phyloP scores from a whole-genome alignment of 2,329 filamentous ascomycete genomes.

The Calonectria crousiana region DNA sequence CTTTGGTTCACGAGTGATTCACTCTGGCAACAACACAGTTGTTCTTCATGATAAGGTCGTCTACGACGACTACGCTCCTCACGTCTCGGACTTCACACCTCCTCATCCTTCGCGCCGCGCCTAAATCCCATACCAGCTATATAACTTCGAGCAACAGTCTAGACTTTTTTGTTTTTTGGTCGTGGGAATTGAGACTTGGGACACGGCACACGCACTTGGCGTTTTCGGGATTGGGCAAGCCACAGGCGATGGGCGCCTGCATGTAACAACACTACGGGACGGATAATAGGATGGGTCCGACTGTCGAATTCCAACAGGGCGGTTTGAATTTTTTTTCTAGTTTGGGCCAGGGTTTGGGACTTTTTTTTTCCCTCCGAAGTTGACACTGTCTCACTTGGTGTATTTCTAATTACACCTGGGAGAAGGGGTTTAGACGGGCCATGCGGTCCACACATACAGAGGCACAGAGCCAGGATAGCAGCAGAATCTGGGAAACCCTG shows the following conservation, averaged over 20 bases:
- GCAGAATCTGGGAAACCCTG: constrained; percentile 1
- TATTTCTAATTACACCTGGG: not conserved
- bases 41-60: constrained; percentile 48
- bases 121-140: not conserved
- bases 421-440: not conserved
- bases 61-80: constrained; percentile 48
- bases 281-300: constrained; percentile 21
- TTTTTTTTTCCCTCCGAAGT: not conserved
- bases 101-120: not conserved
- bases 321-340: constrained; percentile 6
- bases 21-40: constrained; percentile 43
- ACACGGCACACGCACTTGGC: constrained; percentile 33
- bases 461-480: constrained; percentile 2
- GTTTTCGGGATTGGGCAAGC: constrained; percentile 35
- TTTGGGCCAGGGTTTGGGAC: constrained; percentile 20
- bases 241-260: constrained; percentile 25
- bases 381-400: not conserved
- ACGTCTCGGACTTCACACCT: constrained; percentile 41
- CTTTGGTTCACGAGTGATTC: constrained; percentile 40
- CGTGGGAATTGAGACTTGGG: constrained; percentile 29
- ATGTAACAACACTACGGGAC: constrained; percentile 39
- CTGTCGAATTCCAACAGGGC: constrained; percentile 22
- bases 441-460: constrained; percentile 12
- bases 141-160: not conserved
- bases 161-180: constrained; percentile 2